Percentiles rank a stretch among this genome's conserved stretches.
These are phyloP conservation scores for Colletotrichum tanaceti DNA, from an alignment of 2,329 filamentous ascomycete species.

Conservation along the genomic window DNA sequence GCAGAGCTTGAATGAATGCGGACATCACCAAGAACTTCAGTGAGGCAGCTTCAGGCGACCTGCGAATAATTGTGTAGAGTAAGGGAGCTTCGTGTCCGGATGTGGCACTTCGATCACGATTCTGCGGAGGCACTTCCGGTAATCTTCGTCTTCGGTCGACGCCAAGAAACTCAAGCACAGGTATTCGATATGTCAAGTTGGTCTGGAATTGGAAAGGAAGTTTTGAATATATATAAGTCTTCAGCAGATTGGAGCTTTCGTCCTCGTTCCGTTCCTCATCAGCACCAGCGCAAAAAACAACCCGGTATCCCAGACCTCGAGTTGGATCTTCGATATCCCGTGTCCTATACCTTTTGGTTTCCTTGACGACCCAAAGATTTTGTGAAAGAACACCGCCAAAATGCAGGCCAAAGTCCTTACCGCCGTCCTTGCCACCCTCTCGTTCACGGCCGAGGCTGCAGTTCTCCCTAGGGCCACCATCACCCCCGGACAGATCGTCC, in stretches of 20 bases:
- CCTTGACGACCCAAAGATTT: not conserved
- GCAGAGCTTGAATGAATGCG: not conserved
- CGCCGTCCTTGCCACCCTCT: not conserved
- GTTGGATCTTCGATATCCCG: not conserved
- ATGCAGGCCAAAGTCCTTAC: not conserved
- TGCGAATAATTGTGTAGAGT: too few species aligned
- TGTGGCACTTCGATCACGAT: not conserved
- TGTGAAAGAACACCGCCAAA: not conserved
- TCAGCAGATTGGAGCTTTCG: not conserved
- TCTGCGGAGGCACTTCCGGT: not conserved
- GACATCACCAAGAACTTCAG: not conserved
- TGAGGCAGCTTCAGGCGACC: not conserved
- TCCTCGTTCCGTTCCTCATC: not conserved
- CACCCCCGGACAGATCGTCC: not conserved
- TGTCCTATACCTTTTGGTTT: not conserved
- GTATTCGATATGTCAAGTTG: not conserved
- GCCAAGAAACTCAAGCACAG: not conserved
- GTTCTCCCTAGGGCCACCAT: constrained; percentile 15
- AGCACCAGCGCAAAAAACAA: not conserved
- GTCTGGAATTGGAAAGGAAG: not conserved
- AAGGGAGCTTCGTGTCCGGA: not conserved
- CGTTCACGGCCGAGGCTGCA: not conserved
- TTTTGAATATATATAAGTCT: not conserved
- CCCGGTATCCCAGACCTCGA: not conserved
- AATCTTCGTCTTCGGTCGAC: not conserved